Percentiles rank a stretch among this genome's conserved stretches.
Conservation (phyloP, 106 monocot species). For the Apostasia shenzhenica region DNA sequence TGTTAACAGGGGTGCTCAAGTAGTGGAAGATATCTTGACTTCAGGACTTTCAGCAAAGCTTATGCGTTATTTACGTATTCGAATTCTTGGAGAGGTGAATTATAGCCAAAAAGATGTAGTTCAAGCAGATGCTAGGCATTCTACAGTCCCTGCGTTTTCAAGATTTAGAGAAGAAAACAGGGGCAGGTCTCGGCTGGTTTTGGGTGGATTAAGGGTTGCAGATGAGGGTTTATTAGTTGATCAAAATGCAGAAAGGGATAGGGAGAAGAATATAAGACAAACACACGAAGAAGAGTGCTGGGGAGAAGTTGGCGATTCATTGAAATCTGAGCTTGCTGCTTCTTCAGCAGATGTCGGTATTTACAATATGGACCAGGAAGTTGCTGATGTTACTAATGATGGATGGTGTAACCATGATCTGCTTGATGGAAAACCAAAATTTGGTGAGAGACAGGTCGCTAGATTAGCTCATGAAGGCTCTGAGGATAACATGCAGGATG, state of each 20-base stretch:
- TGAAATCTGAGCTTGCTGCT: slow-evolving; percentile 43
- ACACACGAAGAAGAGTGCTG: slow-evolving; percentile 26
- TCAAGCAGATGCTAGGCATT: slow-evolving; percentile 44
- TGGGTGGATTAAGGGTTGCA: slow-evolving; percentile 34
- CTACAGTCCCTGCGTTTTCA: slow-evolving; percentile 17
- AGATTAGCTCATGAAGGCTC: slow-evolving; percentile 34
- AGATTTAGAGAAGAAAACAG: slow-evolving; percentile 67
- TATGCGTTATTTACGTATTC: slow-evolving; percentile 73
- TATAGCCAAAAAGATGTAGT: slow-evolving; percentile 47
- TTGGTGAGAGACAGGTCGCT: slow-evolving; percentile 33
- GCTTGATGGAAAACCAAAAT: slow-evolving; percentile 36
- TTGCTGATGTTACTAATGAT: slow-evolving; percentile 36
- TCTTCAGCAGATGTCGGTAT: slow-evolving; percentile 37
- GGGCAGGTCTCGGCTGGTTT: slow-evolving; percentile 39
- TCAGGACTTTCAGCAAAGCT: slow-evolving; percentile 83
- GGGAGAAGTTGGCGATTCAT: slow-evolving; percentile 24
- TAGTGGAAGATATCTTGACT: slow-evolving; percentile 80
- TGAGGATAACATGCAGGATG: slow-evolving; percentile 57
- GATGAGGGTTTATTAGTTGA: slow-evolving; percentile 42
- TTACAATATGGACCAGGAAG: slow-evolving; percentile 24
- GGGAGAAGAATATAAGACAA: slow-evolving; percentile 24
- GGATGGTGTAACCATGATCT: slow-evolving; percentile 22
- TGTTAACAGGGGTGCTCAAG: slow-evolving; percentile 49
- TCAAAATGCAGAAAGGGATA: slow-evolving; percentile 28
- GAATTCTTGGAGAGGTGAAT: slow-evolving; percentile 59